These are phyloP conservation scores for Musa itinerans DNA, from an alignment of 176 grass and related monocot genomes.

Conservation along the genomic window DNA sequence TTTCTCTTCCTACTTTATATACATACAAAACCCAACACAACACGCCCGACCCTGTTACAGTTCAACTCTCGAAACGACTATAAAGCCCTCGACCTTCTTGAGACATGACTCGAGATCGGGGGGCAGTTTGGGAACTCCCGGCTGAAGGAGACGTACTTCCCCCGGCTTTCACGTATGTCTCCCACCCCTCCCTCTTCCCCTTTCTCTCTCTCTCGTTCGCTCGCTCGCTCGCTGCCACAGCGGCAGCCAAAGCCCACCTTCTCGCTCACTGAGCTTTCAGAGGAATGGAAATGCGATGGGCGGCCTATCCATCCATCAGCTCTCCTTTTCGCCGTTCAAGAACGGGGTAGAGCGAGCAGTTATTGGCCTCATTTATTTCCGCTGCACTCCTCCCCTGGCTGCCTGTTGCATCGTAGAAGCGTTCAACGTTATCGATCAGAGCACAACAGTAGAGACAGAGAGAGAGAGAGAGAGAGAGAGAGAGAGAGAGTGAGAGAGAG, in stretches of 20 bases:
- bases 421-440: too few relatives aligned
- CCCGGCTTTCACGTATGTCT: constrained; percentile 6
- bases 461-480: neutral
- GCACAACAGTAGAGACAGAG: too few relatives aligned
- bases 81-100: neutral
- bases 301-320: neutral
- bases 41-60: neutral
- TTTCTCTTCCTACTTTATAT: neutral
- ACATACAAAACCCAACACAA: neutral
- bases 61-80: neutral
- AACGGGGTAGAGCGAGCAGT: neutral
- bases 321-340: neutral
- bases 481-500: neutral
- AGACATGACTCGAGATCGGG: neutral
- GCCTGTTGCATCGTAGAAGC: neutral
- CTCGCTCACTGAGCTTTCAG: neutral
- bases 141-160: constrained; percentile 6
- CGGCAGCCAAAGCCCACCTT: neutral
- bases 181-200: too few relatives aligned
- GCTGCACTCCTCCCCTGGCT: neutral
- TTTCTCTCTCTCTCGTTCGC: neutral
- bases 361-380: neutral
- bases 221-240: neutral
- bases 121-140: neutral
- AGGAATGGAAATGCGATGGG: neutral